Evolutionary conservation across 257 asterid species (phyloP).

Genomic region (Voacanga thouarsii): DNA sequence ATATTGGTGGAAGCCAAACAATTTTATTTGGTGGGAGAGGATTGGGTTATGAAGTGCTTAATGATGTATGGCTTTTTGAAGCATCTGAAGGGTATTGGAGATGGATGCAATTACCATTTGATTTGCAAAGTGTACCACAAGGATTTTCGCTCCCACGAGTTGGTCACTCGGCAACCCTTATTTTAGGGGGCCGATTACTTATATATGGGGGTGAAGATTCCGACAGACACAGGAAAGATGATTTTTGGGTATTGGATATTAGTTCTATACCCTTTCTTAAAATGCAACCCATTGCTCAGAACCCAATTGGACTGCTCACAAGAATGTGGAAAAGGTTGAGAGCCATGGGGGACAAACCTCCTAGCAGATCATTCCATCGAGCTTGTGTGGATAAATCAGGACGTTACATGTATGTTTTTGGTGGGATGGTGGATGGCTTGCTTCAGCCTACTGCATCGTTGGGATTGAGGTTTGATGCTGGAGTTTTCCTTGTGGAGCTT

Average conservation of each 20-base stretch:
- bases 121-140: constrained; percentile 50
- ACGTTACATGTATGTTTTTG: constrained; percentile 58
- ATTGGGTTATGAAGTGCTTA: constrained; percentile 59
- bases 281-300: constrained; percentile 24
- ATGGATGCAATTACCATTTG: constrained; percentile 62
- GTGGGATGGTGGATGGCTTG: constrained; percentile 91
- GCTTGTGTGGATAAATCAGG: constrained; percentile 82
- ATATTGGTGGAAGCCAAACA: constrained; percentile 45
- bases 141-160: constrained; percentile 74
- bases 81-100: constrained; percentile 40
- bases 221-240: constrained; percentile 60
- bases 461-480: constrained; percentile 78
- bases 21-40: constrained; percentile 90
- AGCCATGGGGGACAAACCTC: constrained; percentile 52
- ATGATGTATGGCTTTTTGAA: constrained; percentile 72
- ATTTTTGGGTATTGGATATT: constrained; percentile 80
- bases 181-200: constrained; percentile 69
- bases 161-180: constrained; percentile 84
- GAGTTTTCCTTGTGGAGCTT: constrained; percentile 64
- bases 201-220: constrained; percentile 92
- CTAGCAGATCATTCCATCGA: constrained; percentile 75
- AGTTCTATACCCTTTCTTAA: constrained; percentile 29
- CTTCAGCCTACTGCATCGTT: constrained; percentile 52
- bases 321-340: constrained; percentile 66
- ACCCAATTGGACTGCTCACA: constrained; percentile 22